These are phyloP conservation scores for Chalaropsis ovoidea DNA, from an alignment of 2,329 filamentous ascomycete genomes.

Conservation along the genomic window DNA sequence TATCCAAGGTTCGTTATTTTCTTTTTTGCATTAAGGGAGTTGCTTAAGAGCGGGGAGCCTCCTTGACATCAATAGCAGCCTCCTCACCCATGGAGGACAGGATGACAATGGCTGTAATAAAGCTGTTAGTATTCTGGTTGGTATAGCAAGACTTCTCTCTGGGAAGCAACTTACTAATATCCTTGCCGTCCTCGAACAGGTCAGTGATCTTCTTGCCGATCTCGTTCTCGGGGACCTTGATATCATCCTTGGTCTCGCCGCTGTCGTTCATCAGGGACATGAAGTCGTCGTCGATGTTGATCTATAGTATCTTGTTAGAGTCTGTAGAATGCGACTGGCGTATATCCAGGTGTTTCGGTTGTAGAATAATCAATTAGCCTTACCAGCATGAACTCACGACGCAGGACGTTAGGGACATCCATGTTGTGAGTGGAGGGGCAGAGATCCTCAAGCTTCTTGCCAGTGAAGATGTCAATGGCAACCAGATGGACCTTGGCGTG, in stretches of 20 bases:
- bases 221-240: conserved; percentile 84
- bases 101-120: conserved; percentile 66
- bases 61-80: conserved; percentile 84
- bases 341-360: conserved; percentile 25
- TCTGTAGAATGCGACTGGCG: background rate
- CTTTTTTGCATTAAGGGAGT: conserved; percentile 24
- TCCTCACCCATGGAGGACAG: conserved; percentile 96
- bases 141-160: background rate
- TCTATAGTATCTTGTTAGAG: conserved; percentile 40
- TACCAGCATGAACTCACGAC: conserved; percentile 89
- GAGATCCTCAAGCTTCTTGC: conserved; percentile 99
- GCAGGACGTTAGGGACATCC: conserved; percentile 90
- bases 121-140: conserved; percentile 12
- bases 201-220: conserved; percentile 75
- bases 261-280: conserved; percentile 85
- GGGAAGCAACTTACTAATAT: conserved; percentile 62
- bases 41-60: conserved; percentile 50
- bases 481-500: conserved; percentile 99
- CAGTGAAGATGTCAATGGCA: conserved; percentile 97
- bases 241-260: conserved; percentile 85
- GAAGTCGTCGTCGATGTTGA: conserved; percentile 88
- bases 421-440: conserved; percentile 97
- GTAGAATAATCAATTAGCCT: conserved; percentile 36
- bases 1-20: conserved; percentile 26
- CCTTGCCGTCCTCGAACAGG: conserved; percentile 82